Conservation (phyloP, 78 protist species). For the Planoprotostelium fungivorum region DNA sequence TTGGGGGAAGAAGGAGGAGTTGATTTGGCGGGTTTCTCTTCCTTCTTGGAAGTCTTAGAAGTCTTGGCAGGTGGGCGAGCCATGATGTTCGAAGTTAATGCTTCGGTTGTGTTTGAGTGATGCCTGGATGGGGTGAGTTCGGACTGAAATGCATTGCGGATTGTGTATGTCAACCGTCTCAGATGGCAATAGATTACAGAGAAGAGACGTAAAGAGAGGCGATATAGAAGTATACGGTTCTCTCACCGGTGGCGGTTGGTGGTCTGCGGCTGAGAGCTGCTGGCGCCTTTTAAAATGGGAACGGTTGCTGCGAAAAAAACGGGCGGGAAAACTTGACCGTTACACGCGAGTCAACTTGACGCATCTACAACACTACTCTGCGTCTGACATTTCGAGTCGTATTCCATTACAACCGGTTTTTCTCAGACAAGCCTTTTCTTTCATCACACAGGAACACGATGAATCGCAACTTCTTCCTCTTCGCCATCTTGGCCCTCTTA, state of each 20-base stretch:
- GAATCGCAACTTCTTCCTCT: not conserved
- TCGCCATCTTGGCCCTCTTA: not conserved
- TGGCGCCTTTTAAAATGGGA: not conserved
- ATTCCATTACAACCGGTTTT: not conserved
- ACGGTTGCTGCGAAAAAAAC: no score
- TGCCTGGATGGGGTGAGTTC: not conserved
- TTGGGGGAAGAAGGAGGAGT: not conserved
- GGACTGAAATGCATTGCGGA: no score
- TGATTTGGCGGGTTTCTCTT: not conserved
- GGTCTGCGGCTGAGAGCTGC: not conserved
- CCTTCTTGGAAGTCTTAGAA: not conserved
- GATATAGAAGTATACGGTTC: no score
- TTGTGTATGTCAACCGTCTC: no score
- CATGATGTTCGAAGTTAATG: conserved; percentile 1
- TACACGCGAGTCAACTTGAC: not conserved
- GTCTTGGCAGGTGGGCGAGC: not conserved
- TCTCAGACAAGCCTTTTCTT: no score
- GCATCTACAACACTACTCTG: not conserved
- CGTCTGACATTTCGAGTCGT: not conserved
- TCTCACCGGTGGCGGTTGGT: no score
- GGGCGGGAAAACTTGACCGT: not conserved
- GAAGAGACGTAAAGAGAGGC: no score
- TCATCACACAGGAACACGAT: not conserved
- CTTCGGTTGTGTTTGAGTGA: not conserved
- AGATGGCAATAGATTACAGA: no score